phyloP scores from a whole-genome alignment of 1,284 basidiomycete species.

The Athelia psychrophila region DNA sequence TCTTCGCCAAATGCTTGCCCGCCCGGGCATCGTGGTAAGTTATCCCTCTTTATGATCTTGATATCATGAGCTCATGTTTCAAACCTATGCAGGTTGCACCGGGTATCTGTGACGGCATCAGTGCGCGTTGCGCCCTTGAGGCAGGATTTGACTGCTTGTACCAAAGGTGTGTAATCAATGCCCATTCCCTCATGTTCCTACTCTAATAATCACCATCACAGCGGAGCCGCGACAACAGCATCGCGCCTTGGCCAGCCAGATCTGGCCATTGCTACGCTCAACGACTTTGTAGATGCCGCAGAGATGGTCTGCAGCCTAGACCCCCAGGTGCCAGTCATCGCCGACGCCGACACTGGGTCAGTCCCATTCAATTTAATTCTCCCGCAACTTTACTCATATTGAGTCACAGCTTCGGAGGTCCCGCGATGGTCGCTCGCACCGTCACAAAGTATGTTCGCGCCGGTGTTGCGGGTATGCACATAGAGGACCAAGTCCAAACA shows the following conservation, averaged over 20 bases:
- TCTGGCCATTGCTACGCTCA: slow-evolving; percentile 77
- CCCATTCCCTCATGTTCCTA: not conserved
- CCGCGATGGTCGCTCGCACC: slow-evolving; percentile 75
- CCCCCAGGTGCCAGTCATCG: slow-evolving; percentile 69
- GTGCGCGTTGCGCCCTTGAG: slow-evolving; percentile 56
- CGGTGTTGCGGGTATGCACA: slow-evolving; percentile 76
- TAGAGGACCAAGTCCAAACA: slow-evolving; percentile 82
- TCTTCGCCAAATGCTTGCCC: slow-evolving; percentile 51
- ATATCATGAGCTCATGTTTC: not conserved
- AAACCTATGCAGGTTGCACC: slow-evolving; percentile 44
- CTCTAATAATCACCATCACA: slow-evolving; percentile 7
- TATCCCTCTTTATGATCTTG: too few relatives aligned
- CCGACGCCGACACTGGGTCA: slow-evolving; percentile 78
- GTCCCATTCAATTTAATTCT: slow-evolving; percentile 4
- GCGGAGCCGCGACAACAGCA: slow-evolving; percentile 59
- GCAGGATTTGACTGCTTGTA: slow-evolving; percentile 59
- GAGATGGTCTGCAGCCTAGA: slow-evolving; percentile 66
- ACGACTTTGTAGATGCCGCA: slow-evolving; percentile 68
- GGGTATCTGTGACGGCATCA: slow-evolving; percentile 64
- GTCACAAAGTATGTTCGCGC: slow-evolving; percentile 69
- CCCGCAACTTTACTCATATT: not conserved
- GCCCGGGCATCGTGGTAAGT: slow-evolving; percentile 52
- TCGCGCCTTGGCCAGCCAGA: slow-evolving; percentile 76
- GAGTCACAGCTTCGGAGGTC: slow-evolving; percentile 62
- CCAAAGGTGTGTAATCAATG: slow-evolving; percentile 35